Conservation (phyloP, 2,329 filamentous ascomycete species). For the Helotiales sp. region DNA sequence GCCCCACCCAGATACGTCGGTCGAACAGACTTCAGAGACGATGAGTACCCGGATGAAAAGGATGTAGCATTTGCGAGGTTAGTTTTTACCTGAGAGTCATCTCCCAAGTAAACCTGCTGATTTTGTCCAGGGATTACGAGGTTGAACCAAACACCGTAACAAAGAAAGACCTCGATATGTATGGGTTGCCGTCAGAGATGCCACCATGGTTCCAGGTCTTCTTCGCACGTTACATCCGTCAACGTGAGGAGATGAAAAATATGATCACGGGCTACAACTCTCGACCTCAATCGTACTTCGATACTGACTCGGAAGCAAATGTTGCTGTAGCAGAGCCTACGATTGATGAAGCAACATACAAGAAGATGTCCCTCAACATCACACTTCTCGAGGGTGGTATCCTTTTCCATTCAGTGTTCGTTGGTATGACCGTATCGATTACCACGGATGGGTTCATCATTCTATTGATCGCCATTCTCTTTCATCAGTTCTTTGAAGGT, state of each 20-base stretch:
- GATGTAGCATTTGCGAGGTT: slow-evolving; percentile 8
- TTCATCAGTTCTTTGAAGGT: slow-evolving; percentile 61
- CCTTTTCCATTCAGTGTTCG: slow-evolving; percentile 76
- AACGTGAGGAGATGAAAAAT: slow-evolving; percentile 57
- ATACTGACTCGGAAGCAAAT: not conserved
- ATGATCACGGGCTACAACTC: slow-evolving; percentile 44
- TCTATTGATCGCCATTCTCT: slow-evolving; percentile 67
- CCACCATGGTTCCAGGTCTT: slow-evolving; percentile 63
- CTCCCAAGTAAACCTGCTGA: too few relatives aligned
- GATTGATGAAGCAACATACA: slow-evolving; percentile 46
- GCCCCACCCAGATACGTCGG: slow-evolving; percentile 8
- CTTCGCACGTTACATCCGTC: slow-evolving; percentile 62
- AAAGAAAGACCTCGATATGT: not conserved
- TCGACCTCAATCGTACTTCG: slow-evolving; percentile 25
- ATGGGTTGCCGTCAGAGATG: slow-evolving; percentile 46
- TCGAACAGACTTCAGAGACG: not conserved
- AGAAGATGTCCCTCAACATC: slow-evolving; percentile 70
- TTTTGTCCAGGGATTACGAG: not conserved
- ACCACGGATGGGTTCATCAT: slow-evolving; percentile 64
- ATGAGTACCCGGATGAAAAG: slow-evolving; percentile 17
- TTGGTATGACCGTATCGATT: slow-evolving; percentile 71
- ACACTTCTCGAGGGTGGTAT: slow-evolving; percentile 76
- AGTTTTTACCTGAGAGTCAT: not conserved
- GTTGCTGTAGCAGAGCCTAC: slow-evolving; percentile 18
- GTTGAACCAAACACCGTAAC: not conserved